Evolutionary conservation across 1,284 basidiomycete species (phyloP), one percentile per base, ranked within the genome.

Genomic region (Puccinia coronata): DNA sequence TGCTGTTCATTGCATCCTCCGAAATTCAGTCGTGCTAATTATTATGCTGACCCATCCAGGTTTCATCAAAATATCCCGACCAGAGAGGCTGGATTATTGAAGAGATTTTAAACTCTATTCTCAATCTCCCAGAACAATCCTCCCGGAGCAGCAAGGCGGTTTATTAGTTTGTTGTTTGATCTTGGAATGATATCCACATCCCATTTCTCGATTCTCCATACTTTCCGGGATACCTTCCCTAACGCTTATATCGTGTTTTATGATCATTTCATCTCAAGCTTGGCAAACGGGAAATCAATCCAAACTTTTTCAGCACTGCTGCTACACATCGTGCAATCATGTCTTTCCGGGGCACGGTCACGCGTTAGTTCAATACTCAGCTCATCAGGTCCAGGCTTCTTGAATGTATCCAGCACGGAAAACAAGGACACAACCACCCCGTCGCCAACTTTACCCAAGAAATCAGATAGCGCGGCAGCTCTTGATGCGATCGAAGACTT

Each of bases 81-180:
- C 85, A 86, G 80, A 84, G 84, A 6, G 72, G 82, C 16, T 86
- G 84, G 85, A 85, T 86, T 70, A 82, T 86, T 53, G 84, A 85
- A 57, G 85, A 86, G 81, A 83, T 86, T 39, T 84, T 86, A 31
- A 83, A 83, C 25, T 84, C 83, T 5, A 80, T 86, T 23, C 83
- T 83, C 53, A 85, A 84, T 51, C 81, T 86, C 6, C 84, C 85
- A 8, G 86, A 86, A 73, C 83, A 84, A 82, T 84, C 85, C 63
- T 82, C 82, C 69, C 82, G 82, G 18, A 41, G 57, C 43, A 75
- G 39, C 41, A 76, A 76, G 25, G 59, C 59, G 51, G 74, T 61
- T 51, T 76, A 76, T 43, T 43, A 76, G 74, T 76, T 65, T 43
- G 16, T 53, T 53, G 18, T 23, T 74, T 57, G 34, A 39, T 36